Conservation (phyloP, 78 protist genomes). For the Speleostelium caveatum region DNA sequence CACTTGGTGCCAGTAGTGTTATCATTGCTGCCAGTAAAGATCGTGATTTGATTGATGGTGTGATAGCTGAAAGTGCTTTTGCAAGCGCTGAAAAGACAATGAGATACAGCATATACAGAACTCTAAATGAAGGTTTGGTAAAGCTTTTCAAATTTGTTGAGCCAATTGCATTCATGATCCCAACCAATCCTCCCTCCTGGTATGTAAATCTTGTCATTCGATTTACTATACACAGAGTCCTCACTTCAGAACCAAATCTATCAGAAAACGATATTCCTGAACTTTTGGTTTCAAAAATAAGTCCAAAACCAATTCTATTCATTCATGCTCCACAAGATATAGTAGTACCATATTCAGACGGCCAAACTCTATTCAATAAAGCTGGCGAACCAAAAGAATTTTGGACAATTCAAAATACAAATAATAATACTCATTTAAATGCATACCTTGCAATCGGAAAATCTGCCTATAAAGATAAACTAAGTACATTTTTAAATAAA, state of each 20-base stretch:
- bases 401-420: conserved; percentile 40
- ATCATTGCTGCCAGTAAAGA: conserved; percentile 50
- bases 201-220: not conserved
- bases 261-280: conserved; percentile 1
- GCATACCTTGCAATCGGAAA: no score
- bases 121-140: conserved; percentile 12
- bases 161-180: not conserved
- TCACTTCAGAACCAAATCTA: not conserved
- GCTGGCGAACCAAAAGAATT: conserved; percentile 74
- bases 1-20: conserved; percentile 63
- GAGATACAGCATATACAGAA: conserved; percentile 51
- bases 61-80: conserved; percentile 49
- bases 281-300: not conserved
- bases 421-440: conserved; percentile 34
- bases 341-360: conserved; percentile 35
- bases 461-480: no score
- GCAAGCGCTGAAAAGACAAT: not conserved
- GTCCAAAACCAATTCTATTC: conserved; percentile 58
- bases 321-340: conserved; percentile 41
- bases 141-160: conserved; percentile 20
- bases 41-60: conserved; percentile 57
- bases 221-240: not conserved
- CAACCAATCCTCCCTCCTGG: conserved; percentile 51
- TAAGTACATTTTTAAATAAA: no score
- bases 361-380: not conserved